Evolutionary conservation across 1,139 yeast species (phyloP), one percentile per base, ranked within the genome.

Genomic region (Kazachstania sp.): DNA sequence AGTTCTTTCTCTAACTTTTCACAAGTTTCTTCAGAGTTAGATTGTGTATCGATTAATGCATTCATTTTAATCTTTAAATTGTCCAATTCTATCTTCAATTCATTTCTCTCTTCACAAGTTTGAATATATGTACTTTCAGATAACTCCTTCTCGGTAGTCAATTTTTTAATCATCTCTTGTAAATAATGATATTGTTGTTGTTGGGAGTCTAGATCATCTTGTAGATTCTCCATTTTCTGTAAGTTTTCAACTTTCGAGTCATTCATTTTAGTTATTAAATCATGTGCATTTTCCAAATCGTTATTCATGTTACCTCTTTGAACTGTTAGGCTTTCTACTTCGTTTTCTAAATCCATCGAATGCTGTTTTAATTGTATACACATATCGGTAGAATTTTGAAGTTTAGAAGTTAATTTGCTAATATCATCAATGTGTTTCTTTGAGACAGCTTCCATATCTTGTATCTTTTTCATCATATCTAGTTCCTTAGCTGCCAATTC

Each of bases 1-100:
- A 45, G 47, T 15, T 50, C 50, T 1, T 5, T 29, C 28, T 39
- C 31, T 9, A 28, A 15, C 3, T 3, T 26, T 2, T 28, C 13
- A n/a, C 16, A 8, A 3, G 35, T 26, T 15, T 39, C 46, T 35
- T 7, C n/a, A 7, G 35, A 34, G 3, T 31, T 8, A 50, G 86
- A 71, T 29, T 30, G n/a, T 3, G n/a, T 29, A n/a, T 30, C 28
- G 60, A 84, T 92, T 49, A 78, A 74, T 3, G 73, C 29, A 15
- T 16, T 29, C 5, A 23, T 20, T 28, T n/a, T 45, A 8, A n/a
- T 12, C 13, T 29, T 32, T 28, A 29, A 16, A 9, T 37, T 41
- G 6, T 18, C 37, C 9, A 40, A 16, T 15, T 35, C 20, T 12
- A 40, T 15, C 12, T 37, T 45, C 9, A 45, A 28, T 3, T 15